Evolutionary conservation across 169 alveolate genomes (phyloP).

Genomic region (Eimeria nieschulzi): DNA sequence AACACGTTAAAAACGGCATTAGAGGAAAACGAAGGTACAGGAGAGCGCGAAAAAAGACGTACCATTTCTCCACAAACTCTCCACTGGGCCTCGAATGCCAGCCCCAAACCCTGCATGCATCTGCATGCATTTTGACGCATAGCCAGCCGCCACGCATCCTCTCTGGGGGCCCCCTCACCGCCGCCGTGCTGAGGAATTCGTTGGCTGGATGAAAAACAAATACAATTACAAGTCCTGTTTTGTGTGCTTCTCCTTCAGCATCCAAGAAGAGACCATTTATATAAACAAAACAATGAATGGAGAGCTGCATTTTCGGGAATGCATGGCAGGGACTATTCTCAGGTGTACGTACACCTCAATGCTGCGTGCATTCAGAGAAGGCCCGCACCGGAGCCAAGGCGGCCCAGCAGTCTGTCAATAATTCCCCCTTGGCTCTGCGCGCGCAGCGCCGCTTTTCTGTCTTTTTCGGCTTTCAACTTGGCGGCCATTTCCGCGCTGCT

Average conservation of each 20-base stretch:
- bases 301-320: no score
- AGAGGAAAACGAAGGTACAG: no score
- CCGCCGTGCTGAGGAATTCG: no score
- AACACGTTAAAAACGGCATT: no score
- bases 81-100: no score
- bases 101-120: neutral
- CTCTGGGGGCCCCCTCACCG: no score
- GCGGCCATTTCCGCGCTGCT: constrained; percentile 50
- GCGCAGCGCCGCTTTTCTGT: constrained; percentile 52
- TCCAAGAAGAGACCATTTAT: no score
- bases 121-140: neutral
- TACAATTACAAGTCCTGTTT: neutral
- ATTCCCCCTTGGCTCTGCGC: constrained; percentile 56
- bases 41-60: no score
- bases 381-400: constrained; percentile 62
- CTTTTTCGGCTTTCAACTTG: constrained; percentile 43
- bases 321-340: neutral
- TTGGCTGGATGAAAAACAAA: neutral
- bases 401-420: constrained; percentile 50
- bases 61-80: no score
- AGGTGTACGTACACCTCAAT: no score
- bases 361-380: neutral
- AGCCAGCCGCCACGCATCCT: no score
- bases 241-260: neutral
- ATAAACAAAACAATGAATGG: no score